Conservation (phyloP, 2,329 filamentous ascomycete genomes). For the Ophiosphaerella herpotricha region DNA sequence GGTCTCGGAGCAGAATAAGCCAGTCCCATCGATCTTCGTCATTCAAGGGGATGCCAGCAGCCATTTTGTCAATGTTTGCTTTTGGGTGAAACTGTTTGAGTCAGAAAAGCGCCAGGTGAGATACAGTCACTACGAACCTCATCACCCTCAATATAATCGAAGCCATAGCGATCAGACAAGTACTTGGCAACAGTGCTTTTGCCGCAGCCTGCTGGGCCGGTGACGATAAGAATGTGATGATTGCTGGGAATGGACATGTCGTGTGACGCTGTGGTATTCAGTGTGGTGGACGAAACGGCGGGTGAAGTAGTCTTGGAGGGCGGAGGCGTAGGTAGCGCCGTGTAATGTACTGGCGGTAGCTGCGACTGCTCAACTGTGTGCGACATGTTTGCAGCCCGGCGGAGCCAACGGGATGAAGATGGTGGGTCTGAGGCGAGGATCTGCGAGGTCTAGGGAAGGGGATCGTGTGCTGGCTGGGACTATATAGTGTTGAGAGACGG, state of each 20-base stretch:
- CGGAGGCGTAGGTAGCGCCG: constrained; percentile 34
- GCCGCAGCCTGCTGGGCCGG: constrained; percentile 59
- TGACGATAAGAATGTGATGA: constrained; percentile 58
- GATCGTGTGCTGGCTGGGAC: constrained; percentile 13
- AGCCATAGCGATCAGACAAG: constrained; percentile 49
- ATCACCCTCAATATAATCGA: constrained; percentile 58
- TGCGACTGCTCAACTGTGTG: constrained; percentile 40
- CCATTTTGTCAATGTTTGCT: constrained; percentile 78
- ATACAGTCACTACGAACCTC: constrained; percentile 43
- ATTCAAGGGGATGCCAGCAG: constrained; percentile 77
- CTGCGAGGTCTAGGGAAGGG: constrained; percentile 13
- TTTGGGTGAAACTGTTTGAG: constrained; percentile 53
- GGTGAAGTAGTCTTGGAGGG: constrained; percentile 34
- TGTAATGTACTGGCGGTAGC: constrained; percentile 36
- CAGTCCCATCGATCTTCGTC: constrained; percentile 98
- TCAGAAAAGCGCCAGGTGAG: neutral
- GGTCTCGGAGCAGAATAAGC: constrained; percentile 63
- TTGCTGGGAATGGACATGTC: constrained; percentile 42
- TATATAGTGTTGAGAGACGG: constrained; percentile 33
- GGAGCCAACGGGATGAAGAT: constrained; percentile 3
- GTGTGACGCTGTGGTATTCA: constrained; percentile 16
- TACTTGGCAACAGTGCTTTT: constrained; percentile 58
- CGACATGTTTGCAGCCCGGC: constrained; percentile 32
- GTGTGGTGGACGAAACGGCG: constrained; percentile 21
- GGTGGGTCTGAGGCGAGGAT: constrained; percentile 2